Evolutionary conservation across 495 filamentous ascomycete genomes (phyloP).

Genomic region (Aspergillus sparsus): DNA sequence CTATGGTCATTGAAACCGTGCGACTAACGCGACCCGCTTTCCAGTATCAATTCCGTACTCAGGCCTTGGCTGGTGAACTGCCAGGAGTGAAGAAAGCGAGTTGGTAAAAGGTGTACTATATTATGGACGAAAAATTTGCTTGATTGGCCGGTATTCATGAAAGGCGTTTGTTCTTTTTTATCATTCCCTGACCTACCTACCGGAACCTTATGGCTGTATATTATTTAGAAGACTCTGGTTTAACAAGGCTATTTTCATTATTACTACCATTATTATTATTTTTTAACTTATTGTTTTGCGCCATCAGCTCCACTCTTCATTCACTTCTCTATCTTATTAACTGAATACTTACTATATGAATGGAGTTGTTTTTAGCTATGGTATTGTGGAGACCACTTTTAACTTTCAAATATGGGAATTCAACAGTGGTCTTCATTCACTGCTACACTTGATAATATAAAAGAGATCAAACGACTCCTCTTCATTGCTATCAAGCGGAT

Average conservation of each 20-base stretch:
- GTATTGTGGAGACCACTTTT: no score
- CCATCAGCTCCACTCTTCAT: no score
- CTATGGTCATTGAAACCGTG: not conserved
- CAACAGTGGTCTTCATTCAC: not conserved
- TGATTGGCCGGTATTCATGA: constrained; percentile 28
- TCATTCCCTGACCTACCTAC: not conserved
- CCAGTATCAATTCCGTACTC: constrained; percentile 88
- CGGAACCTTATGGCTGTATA: constrained; percentile 33
- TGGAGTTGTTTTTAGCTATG: no score
- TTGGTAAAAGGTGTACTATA: constrained; percentile 59
- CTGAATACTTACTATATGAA: no score
- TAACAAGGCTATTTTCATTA: constrained; percentile 7
- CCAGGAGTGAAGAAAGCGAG: constrained; percentile 95
- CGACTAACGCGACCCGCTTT: not conserved
- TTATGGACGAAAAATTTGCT: constrained; percentile 18
- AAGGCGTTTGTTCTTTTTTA: constrained; percentile 37
- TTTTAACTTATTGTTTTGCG: not conserved
- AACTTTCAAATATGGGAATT: no score
- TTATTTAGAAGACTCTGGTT: constrained; percentile 25
- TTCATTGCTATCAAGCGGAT: not conserved
- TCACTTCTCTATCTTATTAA: not conserved
- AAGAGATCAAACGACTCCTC: not conserved
- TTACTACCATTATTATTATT: constrained; percentile 1
- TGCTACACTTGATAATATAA: not conserved
- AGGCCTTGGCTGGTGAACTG: constrained; percentile 83